Evolutionary conservation across 768 basidiomycete species (phyloP), one percentile per base, ranked within the genome.

Genomic region (Boletellus sp.): DNA sequence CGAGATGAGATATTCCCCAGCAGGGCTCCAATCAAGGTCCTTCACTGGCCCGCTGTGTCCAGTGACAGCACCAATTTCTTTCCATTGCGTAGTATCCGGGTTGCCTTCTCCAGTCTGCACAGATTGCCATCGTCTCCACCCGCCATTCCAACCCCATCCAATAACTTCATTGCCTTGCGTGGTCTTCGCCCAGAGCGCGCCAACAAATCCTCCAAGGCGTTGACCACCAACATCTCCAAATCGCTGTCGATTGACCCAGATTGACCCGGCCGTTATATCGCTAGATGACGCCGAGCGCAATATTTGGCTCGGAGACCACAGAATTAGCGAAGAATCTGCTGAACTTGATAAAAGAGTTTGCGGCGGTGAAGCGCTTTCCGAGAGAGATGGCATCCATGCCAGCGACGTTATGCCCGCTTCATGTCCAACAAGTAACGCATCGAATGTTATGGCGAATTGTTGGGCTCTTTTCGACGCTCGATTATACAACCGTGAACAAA

Each of bases 201-300:
- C 94, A 36, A 94, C 85, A 65, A 99, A 97, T 0, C 94, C 95
- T 35, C 96, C 85, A 5, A 90, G 74, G 60, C 94, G 74, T 73
- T 94, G 82, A 17, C 90, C 90, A n/a, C 91, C 91, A 45, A 98
- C 79, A 54, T 97, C 93, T 22, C 96, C 96, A 62, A 98, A 98
- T 11, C 96, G 83, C 57, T 91, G 87, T 11, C 78, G 73, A 53
- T 89, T 93, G 39, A 93, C 84, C 96, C 96, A 99, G 24, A 98
- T 81, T 2, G 86, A 82, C 20, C 57, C 55, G 5, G 53, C 61
- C 2, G 82, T 72, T 3, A 75, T 64, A 7, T 64, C 71, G 31
- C 74, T 64, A 59, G 56, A 68, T 48, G 49, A 70, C 47, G 50
- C 70, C 50, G 42, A 63, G 54, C 50, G 71, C 13, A 70, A 54